Evolutionary conservation across 2,329 filamentous ascomycete genomes (phyloP), one percentile per base, ranked within the genome.

Genomic region (Colletotrichum horii): DNA sequence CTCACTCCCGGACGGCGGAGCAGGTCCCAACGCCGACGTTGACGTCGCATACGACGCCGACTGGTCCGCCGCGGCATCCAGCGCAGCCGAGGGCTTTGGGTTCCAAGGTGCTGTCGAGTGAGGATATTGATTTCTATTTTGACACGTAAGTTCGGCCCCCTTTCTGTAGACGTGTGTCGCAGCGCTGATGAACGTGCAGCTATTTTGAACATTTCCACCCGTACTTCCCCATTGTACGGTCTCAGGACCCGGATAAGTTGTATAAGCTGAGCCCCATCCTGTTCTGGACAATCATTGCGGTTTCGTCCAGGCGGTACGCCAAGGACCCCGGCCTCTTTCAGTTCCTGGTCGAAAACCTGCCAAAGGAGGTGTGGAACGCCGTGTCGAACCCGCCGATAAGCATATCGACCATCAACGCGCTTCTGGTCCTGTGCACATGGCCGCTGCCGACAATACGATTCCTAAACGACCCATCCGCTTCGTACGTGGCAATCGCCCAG

Each of bases 121-220:
- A 89, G 56, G 89, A 91, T 58, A 87, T 91, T 69, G 87, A 90
- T 70, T 89, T 86, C 79, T 91, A 91, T 77, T 91, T 91, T 80
- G 85, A 88, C 74, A 89, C 87, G 86, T 89, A 77, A 71, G 82
- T 76, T n/a, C 60, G n/a, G 16, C 22, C 2, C 19, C 3, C 19
- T n/a, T n/a, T 2, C 58, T 30, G 32, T 34, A 11, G 8, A 36
- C 9, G 7, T 14, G 2, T 22, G 19, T n/a, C 30, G 11, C 5
- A 28, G 38, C 15, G 14, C 19, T 43, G 22, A 56, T 16, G 19
- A 58, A 22, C 11, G 19, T 5, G n/a, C 38, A 89, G 87, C 72
- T 91, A 88, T 78, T 87, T 91, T 75, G 85, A 89, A 74, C 84
- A 84, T 73, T 91, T 88, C 65, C 89, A 91, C 71, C 86, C 86